These are phyloP conservation scores for Boechera divaricarpa DNA, from an alignment of 345 rosid species.

Conservation along the genomic window DNA sequence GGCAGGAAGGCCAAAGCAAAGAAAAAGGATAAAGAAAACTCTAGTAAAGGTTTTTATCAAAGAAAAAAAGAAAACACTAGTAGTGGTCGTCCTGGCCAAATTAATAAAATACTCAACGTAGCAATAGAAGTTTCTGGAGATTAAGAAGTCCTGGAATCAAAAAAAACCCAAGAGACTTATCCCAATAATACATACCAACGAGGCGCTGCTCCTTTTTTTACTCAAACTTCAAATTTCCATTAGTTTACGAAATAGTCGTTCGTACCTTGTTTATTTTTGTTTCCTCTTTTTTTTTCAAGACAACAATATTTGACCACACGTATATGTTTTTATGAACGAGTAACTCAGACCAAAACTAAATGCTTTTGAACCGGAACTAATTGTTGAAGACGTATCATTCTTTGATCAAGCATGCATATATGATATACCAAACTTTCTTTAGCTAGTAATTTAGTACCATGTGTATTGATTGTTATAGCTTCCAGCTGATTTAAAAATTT, in stretches of 20 bases:
- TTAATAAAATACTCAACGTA: not conserved
- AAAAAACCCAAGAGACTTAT: conserved; percentile 1
- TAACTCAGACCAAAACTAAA: not conserved
- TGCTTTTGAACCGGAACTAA: not conserved
- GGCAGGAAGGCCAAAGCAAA: not conserved
- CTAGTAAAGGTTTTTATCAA: not conserved
- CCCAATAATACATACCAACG: not conserved
- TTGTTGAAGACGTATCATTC: not conserved
- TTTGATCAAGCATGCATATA: not conserved
- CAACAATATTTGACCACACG: conserved; percentile 32
- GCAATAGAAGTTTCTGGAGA: not conserved
- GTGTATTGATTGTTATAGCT: not conserved
- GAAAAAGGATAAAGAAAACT: not conserved
- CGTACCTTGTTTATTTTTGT: not conserved
- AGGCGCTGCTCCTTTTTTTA: not conserved
- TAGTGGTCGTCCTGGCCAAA: conserved; percentile 8
- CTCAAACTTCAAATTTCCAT: not conserved
- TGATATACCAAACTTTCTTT: not conserved
- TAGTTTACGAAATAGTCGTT: not conserved
- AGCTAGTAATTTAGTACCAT: not conserved
- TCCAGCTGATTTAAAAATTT: not conserved
- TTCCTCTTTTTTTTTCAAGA: not conserved
- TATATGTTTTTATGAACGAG: not conserved
- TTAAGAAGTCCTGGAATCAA: not conserved
- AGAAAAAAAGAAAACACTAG: not conserved